Evolutionary conservation across 2,329 filamentous ascomycete genomes (phyloP).

Genomic region (Ophiostoma perfectum): DNA sequence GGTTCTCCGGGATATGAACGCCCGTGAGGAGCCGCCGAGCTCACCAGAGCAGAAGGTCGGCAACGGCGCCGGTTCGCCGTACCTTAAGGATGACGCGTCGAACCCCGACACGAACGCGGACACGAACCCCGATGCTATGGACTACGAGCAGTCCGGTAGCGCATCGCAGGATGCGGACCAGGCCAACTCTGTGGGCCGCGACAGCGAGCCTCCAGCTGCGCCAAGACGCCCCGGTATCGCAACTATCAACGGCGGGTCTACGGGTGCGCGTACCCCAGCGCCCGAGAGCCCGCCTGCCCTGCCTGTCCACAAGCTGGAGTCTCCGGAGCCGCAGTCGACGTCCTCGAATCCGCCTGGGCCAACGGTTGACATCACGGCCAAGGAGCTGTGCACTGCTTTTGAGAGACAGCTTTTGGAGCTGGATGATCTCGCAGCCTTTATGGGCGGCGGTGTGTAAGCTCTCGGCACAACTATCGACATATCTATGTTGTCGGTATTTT

Average conservation of each 20-base stretch:
- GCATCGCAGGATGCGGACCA: conserved; percentile 32
- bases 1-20: conserved; percentile 51
- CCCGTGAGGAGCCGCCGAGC: conserved; percentile 31
- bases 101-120: conserved; percentile 52
- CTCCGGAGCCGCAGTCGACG: conserved; percentile 31
- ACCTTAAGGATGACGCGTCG: conserved; percentile 52
- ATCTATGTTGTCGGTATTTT: no score
- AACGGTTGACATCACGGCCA: conserved; percentile 51
- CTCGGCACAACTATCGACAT: no score
- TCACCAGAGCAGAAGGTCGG: conserved; percentile 31
- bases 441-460: conserved; percentile 54
- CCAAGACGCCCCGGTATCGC: conserved; percentile 50
- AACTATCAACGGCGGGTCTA: conserved; percentile 55
- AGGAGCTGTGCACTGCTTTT: conserved; percentile 54
- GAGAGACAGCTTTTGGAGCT: conserved; percentile 56
- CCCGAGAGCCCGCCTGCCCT: conserved; percentile 39
- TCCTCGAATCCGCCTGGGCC: conserved; percentile 28
- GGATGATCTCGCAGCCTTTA: conserved; percentile 57
- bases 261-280: conserved; percentile 43
- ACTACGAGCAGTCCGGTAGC: conserved; percentile 47
- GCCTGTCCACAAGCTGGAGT: conserved; percentile 32
- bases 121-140: conserved; percentile 51
- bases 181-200: conserved; percentile 41
- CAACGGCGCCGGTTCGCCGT: conserved; percentile 29
- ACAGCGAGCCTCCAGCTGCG: conserved; percentile 47